Evolutionary conservation across 345 rosid genomes (phyloP).

Genomic region (Kandelia obovata): DNA sequence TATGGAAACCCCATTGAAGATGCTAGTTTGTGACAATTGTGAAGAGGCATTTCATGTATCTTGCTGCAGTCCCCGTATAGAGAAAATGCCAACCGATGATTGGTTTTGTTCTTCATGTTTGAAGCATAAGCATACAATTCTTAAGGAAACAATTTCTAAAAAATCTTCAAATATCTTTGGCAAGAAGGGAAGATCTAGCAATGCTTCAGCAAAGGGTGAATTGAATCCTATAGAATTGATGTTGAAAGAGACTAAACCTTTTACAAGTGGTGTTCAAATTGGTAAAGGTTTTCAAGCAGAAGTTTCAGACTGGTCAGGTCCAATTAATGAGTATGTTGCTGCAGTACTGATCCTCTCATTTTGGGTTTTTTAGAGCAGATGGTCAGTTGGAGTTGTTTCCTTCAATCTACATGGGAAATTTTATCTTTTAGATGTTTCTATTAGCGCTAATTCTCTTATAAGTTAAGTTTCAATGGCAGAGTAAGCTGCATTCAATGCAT

Average conservation of each 20-base stretch:
- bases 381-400: too few relatives aligned
- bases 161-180: constrained; percentile 31
- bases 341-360: constrained; percentile 10
- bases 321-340: constrained; percentile 49
- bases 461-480: too few relatives aligned
- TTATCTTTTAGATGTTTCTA: too few relatives aligned
- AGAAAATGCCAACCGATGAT: constrained; percentile 53
- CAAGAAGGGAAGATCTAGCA: constrained; percentile 36
- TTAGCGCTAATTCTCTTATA: too few relatives aligned
- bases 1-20: constrained; percentile 39
- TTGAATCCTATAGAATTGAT: constrained; percentile 38
- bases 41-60: constrained; percentile 74
- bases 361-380: too few relatives aligned
- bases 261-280: constrained; percentile 46
- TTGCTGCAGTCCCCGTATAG: constrained; percentile 61
- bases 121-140: constrained; percentile 44
- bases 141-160: constrained; percentile 28
- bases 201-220: constrained; percentile 31
- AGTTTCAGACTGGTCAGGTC: constrained; percentile 84
- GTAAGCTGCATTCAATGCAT: too few relatives aligned
- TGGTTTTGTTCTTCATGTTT: constrained; percentile 79
- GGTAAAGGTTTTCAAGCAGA: constrained; percentile 94
- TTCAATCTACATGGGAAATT: too few relatives aligned
- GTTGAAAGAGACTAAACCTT: constrained; percentile 56
- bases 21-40: constrained; percentile 88